A percentile compares a stretch with the other conserved stretches of the same genome.
These are phyloP conservation scores for Piloderma croceum DNA, from an alignment of 768 basidiomycete genomes.

Conservation along the genomic window DNA sequence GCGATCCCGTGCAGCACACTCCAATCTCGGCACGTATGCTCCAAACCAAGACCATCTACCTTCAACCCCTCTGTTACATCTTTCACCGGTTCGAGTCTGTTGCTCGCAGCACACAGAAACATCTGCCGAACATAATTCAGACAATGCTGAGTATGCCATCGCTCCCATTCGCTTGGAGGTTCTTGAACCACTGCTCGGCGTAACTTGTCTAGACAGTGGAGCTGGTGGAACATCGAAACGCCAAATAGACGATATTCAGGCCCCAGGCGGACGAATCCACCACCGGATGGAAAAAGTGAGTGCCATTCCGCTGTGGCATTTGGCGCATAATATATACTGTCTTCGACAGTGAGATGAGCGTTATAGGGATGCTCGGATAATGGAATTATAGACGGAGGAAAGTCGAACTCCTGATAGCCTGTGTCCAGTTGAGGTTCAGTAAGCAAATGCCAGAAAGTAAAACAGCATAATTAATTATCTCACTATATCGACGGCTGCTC, in stretches of 20 bases:
- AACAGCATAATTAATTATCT: too few species aligned
- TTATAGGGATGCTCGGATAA: neutral
- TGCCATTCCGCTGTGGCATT: slow-evolving; percentile 28
- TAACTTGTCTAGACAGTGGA: slow-evolving; percentile 39
- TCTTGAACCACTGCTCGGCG: slow-evolving; percentile 14
- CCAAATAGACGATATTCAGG: slow-evolving; percentile 25
- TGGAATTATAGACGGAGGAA: neutral
- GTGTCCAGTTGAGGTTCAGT: too few species aligned
- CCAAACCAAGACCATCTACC: slow-evolving; percentile 29
- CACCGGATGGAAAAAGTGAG: slow-evolving; percentile 17
- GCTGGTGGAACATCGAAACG: slow-evolving; percentile 42
- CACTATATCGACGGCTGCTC: too few species aligned
- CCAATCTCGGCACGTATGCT: slow-evolving; percentile 41
- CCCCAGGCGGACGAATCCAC: slow-evolving; percentile 30
- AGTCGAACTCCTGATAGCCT: neutral
- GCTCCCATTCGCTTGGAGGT: slow-evolving; percentile 1
- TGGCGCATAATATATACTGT: slow-evolving; percentile 25
- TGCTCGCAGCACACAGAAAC: slow-evolving; percentile 41
- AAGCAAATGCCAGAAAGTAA: too few species aligned
- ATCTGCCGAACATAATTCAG: slow-evolving; percentile 44
- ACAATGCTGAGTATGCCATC: slow-evolving; percentile 29
- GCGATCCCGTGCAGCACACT: slow-evolving; percentile 28
- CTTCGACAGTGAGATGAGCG: slow-evolving; percentile 21
- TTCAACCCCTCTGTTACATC: slow-evolving; percentile 32
- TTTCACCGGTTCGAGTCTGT: slow-evolving; percentile 43